These are phyloP conservation scores for Ramularia endophylla DNA, from an alignment of 2,329 filamentous ascomycete genomes.

Conservation along the genomic window DNA sequence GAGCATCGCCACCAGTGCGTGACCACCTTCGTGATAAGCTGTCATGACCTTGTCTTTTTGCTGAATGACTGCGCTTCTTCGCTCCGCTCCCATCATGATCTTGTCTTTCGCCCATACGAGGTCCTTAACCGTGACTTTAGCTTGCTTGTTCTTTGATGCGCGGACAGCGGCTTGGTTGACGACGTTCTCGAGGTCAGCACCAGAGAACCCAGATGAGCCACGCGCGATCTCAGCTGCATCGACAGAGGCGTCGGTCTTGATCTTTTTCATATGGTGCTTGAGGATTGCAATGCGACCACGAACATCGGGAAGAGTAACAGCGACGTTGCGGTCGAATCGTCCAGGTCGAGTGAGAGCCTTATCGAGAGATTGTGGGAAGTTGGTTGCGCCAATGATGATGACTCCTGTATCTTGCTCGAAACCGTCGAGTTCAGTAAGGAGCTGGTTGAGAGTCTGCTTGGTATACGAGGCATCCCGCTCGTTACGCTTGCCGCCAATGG, in stretches of 20 bases:
- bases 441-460: conserved; percentile 95
- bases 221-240: conserved; percentile 79
- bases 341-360: conserved; percentile 91
- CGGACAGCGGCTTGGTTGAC: conserved; percentile 94
- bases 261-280: conserved; percentile 87
- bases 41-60: conserved; percentile 93
- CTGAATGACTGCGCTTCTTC: conserved; percentile 80
- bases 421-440: conserved; percentile 93
- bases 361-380: conserved; percentile 89
- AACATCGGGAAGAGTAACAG: conserved; percentile 84
- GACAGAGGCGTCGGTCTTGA: conserved; percentile 73
- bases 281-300: conserved; percentile 88
- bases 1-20: conserved; percentile 84
- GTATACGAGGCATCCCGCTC: conserved; percentile 89
- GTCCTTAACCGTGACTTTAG: conserved; percentile 68
- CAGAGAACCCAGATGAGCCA: conserved; percentile 85
- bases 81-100: conserved; percentile 94
- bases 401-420: conserved; percentile 93
- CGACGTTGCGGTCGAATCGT: conserved; percentile 89
- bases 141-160: conserved; percentile 80
- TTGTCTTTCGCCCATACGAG: conserved; percentile 98
- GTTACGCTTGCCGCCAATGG: conserved; percentile 90
- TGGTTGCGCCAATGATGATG: conserved; percentile 93
- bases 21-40: conserved; percentile 94
- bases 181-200: conserved; percentile 92